These are phyloP conservation scores for Aspergillus hortae DNA, from an alignment of 2,329 filamentous ascomycete species.

Conservation along the genomic window DNA sequence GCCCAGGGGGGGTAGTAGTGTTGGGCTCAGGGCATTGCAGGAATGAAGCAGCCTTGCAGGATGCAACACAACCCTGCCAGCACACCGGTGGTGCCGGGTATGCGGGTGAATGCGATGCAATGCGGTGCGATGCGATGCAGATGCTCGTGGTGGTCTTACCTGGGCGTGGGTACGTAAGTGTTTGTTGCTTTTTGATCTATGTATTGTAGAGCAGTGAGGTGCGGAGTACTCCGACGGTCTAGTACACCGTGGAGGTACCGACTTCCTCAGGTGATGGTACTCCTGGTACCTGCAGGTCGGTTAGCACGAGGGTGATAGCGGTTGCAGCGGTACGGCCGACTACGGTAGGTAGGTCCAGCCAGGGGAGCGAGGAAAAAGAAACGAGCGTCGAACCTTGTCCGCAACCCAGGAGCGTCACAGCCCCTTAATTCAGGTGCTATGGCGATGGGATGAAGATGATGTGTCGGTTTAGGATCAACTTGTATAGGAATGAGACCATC, in stretches of 20 bases:
- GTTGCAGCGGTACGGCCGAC: slow-evolving; percentile 2
- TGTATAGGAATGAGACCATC: too few species aligned
- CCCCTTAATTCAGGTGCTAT: not conserved
- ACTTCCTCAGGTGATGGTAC: not conserved
- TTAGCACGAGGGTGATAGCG: not conserved
- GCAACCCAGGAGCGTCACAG: not conserved
- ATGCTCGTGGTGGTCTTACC: slow-evolving; percentile 7
- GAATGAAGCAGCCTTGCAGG: not conserved
- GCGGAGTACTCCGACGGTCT: too few species aligned
- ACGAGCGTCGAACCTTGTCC: not conserved
- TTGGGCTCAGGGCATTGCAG: not conserved
- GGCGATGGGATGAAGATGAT: not conserved
- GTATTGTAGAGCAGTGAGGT: too few species aligned
- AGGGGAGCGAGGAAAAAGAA: not conserved
- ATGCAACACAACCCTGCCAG: slow-evolving; percentile 1
- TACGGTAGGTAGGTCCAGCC: not conserved
- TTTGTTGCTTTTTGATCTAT: not conserved
- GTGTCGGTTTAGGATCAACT: not conserved
- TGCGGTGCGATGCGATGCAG: not conserved
- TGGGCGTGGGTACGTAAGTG: not conserved
- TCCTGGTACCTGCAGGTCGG: not conserved
- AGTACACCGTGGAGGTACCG: too few species aligned
- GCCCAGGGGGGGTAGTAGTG: too few species aligned
- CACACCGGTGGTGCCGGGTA: slow-evolving; percentile 3
- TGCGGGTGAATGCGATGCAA: slow-evolving; percentile 5